Base-by-base conservation (phyloP, 2,329 filamentous ascomycete species). In the Cryphonectria carpinicola region DNA sequence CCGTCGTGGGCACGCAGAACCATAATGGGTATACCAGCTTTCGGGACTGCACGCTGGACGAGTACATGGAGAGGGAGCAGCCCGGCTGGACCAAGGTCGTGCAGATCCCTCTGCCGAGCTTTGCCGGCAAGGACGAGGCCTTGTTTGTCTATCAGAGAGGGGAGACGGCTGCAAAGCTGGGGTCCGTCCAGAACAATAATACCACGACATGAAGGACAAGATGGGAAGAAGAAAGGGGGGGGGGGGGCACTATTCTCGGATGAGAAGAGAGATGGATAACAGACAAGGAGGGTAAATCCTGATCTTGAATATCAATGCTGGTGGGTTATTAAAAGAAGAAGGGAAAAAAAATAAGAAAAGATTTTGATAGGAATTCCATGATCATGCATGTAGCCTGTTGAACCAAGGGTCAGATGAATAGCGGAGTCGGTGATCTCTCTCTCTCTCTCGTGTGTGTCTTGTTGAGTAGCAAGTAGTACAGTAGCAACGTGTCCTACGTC, bases 1-100 rank as follows among this genome's bases (percentile, higher is more conserved):
- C 91, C n/a, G 88, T 92, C 19, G 91, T 91, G 1, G 92, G 92
- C 28, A 93, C 92, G 32, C 91, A 93, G 81, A 94, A 93, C 77
- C 80, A 81, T 28, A 94, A 93, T 78, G 90, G 92, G 1, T 94
- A 92, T 77, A 94, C 92, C 0, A 90, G 86, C 0, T 93, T 94
- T 78, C 84, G 82, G 68, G 83, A 86, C 74, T 81, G 86, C 79
- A 89, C 86, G 35, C 88, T 93, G 78, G 90, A 90, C 75, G 85
- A 90, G 76, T 94, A 89, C 82, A 89, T 93, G 81, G 85, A 80
- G 71, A 81, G 78, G 64, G 86, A 90, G 76, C 84, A 88, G 74
- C 78, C 76, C 37, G 83, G 82, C 1, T 94, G 89, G 86, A 83
- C 85, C 65, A 86, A 87, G 78, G 83, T 87, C 2, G 84, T 88